These are phyloP conservation scores for Boletellus dicymbophilus DNA, from an alignment of 1,284 basidiomycete species.

Conservation along the genomic window DNA sequence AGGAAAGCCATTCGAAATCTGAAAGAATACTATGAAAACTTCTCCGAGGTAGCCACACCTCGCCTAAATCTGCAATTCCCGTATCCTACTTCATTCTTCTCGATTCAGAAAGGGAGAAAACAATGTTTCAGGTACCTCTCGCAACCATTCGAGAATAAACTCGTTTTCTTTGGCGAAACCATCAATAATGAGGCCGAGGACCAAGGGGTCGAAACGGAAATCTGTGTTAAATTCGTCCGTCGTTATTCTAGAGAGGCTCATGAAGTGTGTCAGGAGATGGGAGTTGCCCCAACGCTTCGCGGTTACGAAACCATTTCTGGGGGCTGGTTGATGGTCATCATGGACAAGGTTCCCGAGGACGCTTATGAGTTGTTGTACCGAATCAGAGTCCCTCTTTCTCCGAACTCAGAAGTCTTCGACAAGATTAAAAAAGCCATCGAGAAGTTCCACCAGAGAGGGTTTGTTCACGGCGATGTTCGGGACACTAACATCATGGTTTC, in stretches of 20 bases:
- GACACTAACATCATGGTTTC: background rate
- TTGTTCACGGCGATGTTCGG: background rate
- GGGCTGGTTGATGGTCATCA: background rate
- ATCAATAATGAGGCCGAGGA: too few species aligned
- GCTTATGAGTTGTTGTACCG: background rate
- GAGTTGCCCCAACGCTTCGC: background rate
- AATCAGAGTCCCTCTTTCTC: background rate
- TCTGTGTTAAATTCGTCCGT: background rate
- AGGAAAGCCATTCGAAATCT: slow-evolving; percentile 3
- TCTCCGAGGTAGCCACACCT: too few species aligned
- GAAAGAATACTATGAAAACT: background rate
- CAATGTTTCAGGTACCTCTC: background rate
- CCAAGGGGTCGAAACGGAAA: background rate
- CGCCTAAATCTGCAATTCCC: too few species aligned
- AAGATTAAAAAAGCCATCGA: background rate
- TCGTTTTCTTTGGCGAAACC: background rate
- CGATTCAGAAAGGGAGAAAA: background rate
- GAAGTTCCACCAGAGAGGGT: background rate
- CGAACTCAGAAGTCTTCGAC: background rate
- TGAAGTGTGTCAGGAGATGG: background rate
- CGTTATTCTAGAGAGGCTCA: background rate
- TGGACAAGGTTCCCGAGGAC: background rate
- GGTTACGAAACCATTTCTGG: background rate
- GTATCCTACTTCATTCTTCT: background rate
- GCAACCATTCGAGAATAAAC: background rate